Base-by-base conservation (phyloP, 2,329 filamentous ascomycete species). In the Aspergillus ochraceus region DNA sequence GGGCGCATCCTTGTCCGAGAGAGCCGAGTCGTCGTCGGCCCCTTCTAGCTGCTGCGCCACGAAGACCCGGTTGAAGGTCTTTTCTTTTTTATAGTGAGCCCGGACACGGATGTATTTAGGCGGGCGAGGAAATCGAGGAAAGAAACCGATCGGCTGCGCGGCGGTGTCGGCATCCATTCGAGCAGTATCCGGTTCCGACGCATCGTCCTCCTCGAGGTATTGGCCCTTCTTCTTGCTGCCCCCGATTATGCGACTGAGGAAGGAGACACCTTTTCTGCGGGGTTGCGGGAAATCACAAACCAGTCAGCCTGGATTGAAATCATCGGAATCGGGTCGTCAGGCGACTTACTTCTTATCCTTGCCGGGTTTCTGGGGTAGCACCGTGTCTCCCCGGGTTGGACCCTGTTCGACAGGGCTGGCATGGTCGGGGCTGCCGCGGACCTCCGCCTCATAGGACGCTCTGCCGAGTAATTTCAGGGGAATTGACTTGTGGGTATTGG, bases 41-140 rank as follows among this genome's bases (percentile, higher is more conserved):
- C 88, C 85, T 36, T 83, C 81, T n/a, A 98, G 80, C 74, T 98
- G 90, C 77, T 99, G 95, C 2, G 95, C 93, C 3, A 98, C 84
- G 72, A 99, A 99, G 60, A 97, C 81, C 51, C 88, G 88, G 72
- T 95, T 88, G 71, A 98, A 97, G 56, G 94, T 90, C 67, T 87
- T 88, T 22, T 84, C 81, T 70, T 90, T 92, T 76, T 96, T 97
- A 75, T 92, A 87, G 71, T 91, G 88, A 1, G 89, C 80, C 64
- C 89, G 87, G 60, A 97, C 89, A 65, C 92, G 91, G 69, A 98
- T 95, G 71, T 98, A 98, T 26, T 91, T 87, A 2, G 93, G 92
- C 3, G 94, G 93, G 57, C 93, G 91, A 65, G 95, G 95, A 71
- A 96, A 89, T 63, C 89, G 87, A 8, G 95, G 94, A 58, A 92